Percentiles rank a stretch among this genome's conserved stretches.
Evolutionary conservation across 129 eudicot genomes (phyloP).

Genomic region (carrot (Daucus carota)): DNA sequence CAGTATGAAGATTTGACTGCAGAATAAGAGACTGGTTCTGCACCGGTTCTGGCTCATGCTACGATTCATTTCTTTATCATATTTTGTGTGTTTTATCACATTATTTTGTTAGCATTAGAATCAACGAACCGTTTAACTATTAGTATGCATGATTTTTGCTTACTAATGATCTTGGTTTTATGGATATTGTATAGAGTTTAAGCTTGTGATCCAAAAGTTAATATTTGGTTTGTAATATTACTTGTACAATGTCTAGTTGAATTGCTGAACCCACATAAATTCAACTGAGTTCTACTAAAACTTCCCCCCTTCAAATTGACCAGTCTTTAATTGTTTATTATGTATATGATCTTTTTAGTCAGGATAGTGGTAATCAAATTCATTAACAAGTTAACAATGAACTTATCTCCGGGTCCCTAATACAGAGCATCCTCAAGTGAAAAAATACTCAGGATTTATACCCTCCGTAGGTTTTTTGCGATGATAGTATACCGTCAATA

Average conservation of each 20-base stretch:
- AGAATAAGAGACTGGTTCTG: constrained; percentile 27
- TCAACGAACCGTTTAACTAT: constrained; percentile 5
- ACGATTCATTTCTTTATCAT: not conserved
- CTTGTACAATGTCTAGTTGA: constrained; percentile 2
- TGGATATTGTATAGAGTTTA: constrained; percentile 14
- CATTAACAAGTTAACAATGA: no score
- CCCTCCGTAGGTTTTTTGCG: no score
- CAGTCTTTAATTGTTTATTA: no score
- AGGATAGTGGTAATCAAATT: no score
- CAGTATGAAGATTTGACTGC: constrained; percentile 56
- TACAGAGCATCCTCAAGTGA: no score
- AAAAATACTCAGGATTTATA: no score
- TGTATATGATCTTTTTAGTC: no score
- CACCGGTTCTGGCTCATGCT: not conserved
- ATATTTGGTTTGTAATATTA: not conserved
- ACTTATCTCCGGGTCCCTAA: no score
- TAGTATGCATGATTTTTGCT: constrained; percentile 9
- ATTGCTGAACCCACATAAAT: not conserved
- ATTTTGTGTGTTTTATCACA: not conserved
- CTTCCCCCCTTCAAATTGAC: no score
- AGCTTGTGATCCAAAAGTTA: not conserved
- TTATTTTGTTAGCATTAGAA: constrained; percentile 10
- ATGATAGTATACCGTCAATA: no score
- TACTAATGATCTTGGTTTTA: not conserved
- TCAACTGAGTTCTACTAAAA: not conserved